Evolutionary conservation across 2,329 filamentous ascomycete species (phyloP).

Genomic region (Fusarium foetens): DNA sequence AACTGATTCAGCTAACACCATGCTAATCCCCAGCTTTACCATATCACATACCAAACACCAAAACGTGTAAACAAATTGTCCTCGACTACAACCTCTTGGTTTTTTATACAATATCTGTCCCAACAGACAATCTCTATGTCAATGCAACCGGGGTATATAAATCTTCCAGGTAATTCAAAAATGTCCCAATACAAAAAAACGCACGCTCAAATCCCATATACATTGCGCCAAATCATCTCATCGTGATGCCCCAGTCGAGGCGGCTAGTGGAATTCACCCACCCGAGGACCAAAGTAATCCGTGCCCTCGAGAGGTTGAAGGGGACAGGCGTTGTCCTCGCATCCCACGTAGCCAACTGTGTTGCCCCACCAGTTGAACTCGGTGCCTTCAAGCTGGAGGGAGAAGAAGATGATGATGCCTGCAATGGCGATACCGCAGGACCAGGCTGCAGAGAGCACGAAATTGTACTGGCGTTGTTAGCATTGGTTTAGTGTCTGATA

Average conservation of each 20-base stretch:
- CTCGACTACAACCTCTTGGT: constrained; percentile 10
- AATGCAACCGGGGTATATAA: constrained; percentile 44
- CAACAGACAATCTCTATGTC: constrained; percentile 37
- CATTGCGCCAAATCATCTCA: constrained; percentile 39
- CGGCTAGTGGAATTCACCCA: constrained; percentile 50
- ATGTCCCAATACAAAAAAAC: constrained; percentile 38
- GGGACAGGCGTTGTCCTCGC: constrained; percentile 55
- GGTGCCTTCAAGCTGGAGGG: constrained; percentile 57
- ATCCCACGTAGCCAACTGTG: constrained; percentile 52
- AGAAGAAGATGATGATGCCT: constrained; percentile 65
- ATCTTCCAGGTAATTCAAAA: constrained; percentile 35
- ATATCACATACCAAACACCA: background rate
- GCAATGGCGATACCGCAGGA: constrained; percentile 62
- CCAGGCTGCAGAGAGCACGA: constrained; percentile 63
- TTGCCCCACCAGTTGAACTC: constrained; percentile 63
- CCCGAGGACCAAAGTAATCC: constrained; percentile 54
- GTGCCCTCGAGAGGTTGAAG: constrained; percentile 48
- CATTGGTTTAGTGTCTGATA: no score
- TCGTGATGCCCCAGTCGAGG: constrained; percentile 11
- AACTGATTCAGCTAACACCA: background rate
- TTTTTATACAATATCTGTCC: constrained; percentile 31
- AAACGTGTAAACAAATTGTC: background rate
- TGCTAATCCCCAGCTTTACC: background rate
- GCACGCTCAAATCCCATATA: constrained; percentile 40
- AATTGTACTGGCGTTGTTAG: no score